Conservation (phyloP, 1,284 basidiomycete genomes). For the Leccinum griseonigrum region DNA sequence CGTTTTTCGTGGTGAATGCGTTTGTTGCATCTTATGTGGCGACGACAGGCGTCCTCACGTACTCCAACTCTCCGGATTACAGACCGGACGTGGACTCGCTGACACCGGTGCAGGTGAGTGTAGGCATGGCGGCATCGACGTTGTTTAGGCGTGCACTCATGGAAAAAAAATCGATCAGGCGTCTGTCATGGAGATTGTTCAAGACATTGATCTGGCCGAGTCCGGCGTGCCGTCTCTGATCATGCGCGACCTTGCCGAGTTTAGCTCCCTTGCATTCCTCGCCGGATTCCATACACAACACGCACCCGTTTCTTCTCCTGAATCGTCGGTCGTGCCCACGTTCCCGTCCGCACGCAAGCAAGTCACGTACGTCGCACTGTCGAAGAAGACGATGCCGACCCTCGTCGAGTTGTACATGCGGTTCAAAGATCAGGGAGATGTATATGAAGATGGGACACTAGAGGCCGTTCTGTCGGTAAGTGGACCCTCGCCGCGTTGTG, state of each 20-base stretch:
- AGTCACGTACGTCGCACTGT: constrained; percentile 84
- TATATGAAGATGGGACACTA: constrained; percentile 82
- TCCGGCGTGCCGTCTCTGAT: constrained; percentile 69
- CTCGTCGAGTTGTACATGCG: constrained; percentile 70
- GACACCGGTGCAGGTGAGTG: constrained; percentile 75
- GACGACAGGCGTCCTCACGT: constrained; percentile 70
- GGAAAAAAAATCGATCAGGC: constrained; percentile 38
- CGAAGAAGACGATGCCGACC: constrained; percentile 84
- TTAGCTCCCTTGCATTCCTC: constrained; percentile 80
- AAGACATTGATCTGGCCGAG: constrained; percentile 61
- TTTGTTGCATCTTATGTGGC: background rate
- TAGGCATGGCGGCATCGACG: background rate
- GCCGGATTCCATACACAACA: constrained; percentile 62
- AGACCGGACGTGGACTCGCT: constrained; percentile 83
- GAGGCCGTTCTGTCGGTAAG: constrained; percentile 80
- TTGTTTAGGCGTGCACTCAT: background rate
- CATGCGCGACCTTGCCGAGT: constrained; percentile 83
- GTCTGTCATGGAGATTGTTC: constrained; percentile 68
- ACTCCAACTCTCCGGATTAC: constrained; percentile 81
- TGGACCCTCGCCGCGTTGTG: constrained; percentile 4
- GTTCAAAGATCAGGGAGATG: constrained; percentile 56
- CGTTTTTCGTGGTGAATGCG: constrained; percentile 11
- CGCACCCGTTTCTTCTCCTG: constrained; percentile 9
- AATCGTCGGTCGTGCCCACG: constrained; percentile 25
- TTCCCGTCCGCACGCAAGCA: constrained; percentile 49